Base-by-base conservation (phyloP, 202 grass and related monocot species). In the Schoenoplectus triqueter region DNA sequence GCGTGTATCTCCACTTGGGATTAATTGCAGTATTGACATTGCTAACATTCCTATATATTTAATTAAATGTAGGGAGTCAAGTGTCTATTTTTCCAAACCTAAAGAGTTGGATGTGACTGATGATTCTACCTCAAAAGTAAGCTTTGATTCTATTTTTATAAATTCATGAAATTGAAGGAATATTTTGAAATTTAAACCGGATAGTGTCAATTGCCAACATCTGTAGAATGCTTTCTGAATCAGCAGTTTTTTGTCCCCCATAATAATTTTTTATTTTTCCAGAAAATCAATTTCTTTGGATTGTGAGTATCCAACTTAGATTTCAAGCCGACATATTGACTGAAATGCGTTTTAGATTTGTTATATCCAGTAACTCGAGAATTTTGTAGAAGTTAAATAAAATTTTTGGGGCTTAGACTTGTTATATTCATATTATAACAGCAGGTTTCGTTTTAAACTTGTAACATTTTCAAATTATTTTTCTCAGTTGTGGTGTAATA, bases 41-140 rank as follows among this genome's bases (percentile, higher is more conserved):
- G 31, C 83, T 83, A 65, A 66, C 50, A 50, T 85, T 56, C 52
- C 7, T 75, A 74, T 80, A 81, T 85, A 54, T 73, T 83, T 66
- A 80, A 78, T 90, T 85, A 55, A 62, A 76, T 95, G 89, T 87
- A 92, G 93, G 76, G 84, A 88, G 15, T 82, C 31, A 9, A 82
- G 86, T 59, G 65, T 86, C 78, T 69, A 88, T 77, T 89, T 88
- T 87, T 44, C 20, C 49, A 71, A 91, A 68, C 80, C 87, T 51
- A 83, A 22, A 84, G 89, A 92, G 89, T 80, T 95, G 79, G 76
- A 92, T 91, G 50, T 86, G 75, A 68, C 66, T 14, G 71, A 89
- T 85, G 84, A 44, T 22, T 44, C 57, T 49, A 85, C 60, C 69
- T 50, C 81, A 64, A 67, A 77, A 84, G 93, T 92, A 95, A 86